These are phyloP conservation scores for Trichoderma atroviride DNA, from an alignment of 2,329 filamentous ascomycete species.

Conservation along the genomic window DNA sequence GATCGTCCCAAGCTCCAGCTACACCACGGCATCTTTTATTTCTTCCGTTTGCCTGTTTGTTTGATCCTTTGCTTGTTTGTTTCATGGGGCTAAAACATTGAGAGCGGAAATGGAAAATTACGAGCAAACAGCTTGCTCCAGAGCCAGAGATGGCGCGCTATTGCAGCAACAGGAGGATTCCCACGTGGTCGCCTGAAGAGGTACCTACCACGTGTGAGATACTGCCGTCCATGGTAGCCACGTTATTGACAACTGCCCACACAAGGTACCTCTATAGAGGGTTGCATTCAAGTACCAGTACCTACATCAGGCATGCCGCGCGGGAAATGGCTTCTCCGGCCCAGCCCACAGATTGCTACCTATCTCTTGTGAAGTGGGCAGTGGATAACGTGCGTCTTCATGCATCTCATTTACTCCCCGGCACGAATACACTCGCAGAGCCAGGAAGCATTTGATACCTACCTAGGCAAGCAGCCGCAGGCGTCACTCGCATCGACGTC, in stretches of 20 bases:
- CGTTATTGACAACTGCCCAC: neutral
- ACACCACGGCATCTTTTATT: neutral
- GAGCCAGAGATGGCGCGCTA: neutral
- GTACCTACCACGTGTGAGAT: neutral
- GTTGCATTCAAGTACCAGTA: neutral
- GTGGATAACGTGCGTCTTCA: neutral
- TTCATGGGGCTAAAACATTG: neutral
- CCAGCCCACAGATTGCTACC: neutral
- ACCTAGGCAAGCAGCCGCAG: neutral
- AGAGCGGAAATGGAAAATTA: neutral
- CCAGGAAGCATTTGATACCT: neutral
- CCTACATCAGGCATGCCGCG: neutral
- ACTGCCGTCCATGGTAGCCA: neutral
- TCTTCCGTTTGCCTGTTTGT: neutral
- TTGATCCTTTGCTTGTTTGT: neutral
- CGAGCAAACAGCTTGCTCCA: neutral
- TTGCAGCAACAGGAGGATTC: neutral
- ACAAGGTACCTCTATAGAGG: neutral
- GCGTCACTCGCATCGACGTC: neutral
- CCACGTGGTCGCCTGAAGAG: neutral
- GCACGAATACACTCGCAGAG: neutral
- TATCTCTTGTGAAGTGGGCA: neutral
- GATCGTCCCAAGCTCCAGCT: neutral
- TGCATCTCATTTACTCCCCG: neutral
- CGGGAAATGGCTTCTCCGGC: neutral